These are phyloP conservation scores for Claviceps digitariae DNA, from an alignment of 2,329 filamentous ascomycete genomes.

Conservation along the genomic window DNA sequence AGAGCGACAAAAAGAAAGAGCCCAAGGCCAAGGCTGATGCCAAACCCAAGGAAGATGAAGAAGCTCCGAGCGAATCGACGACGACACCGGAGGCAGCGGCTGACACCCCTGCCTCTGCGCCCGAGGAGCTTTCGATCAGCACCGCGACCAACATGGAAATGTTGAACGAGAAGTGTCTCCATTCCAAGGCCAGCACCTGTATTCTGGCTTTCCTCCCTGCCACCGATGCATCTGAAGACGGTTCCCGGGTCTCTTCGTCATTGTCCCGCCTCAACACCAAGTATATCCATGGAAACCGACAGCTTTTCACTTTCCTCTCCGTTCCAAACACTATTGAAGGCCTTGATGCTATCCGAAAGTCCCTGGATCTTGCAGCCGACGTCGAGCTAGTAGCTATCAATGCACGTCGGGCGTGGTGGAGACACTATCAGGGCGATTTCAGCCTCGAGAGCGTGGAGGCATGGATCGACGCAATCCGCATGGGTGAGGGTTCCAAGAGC, in stretches of 20 bases:
- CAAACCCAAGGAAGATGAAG: constrained; percentile 24
- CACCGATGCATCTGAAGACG: constrained; percentile 32
- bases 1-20: constrained; percentile 13
- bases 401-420: constrained; percentile 76
- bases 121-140: constrained; percentile 46
- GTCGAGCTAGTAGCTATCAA: constrained; percentile 74
- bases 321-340: constrained; percentile 40
- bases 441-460: constrained; percentile 52
- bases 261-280: constrained; percentile 67
- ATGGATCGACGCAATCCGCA: constrained; percentile 83
- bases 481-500: constrained; percentile 75
- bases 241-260: constrained; percentile 44
- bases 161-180: constrained; percentile 59
- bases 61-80: constrained; percentile 21
- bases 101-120: constrained; percentile 8
- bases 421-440: constrained; percentile 52
- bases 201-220: constrained; percentile 62
- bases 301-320: constrained; percentile 73
- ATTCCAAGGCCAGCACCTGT: constrained; percentile 65
- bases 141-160: constrained; percentile 49
- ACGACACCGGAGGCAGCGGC: neutral
- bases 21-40: constrained; percentile 19
- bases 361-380: constrained; percentile 45
- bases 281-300: constrained; percentile 49
- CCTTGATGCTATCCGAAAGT: constrained; percentile 27